Conservation (phyloP, 495 filamentous ascomycete species). For the Talaromyces adpressus region DNA sequence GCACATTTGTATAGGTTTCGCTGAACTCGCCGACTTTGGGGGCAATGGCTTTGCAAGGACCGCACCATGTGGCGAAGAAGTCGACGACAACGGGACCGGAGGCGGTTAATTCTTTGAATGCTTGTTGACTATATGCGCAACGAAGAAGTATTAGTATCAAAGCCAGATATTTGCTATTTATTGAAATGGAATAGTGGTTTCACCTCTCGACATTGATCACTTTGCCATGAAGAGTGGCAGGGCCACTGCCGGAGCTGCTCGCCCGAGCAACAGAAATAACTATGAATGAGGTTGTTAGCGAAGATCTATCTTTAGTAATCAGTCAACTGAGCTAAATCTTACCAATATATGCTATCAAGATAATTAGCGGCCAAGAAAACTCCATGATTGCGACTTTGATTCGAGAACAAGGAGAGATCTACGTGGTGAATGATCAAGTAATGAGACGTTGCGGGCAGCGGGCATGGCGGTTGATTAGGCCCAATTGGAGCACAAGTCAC, state of each 20-base stretch:
- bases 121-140: background rate
- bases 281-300: background rate
- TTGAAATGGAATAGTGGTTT: background rate
- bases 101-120: slow-evolving; percentile 41
- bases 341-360: slow-evolving; percentile 1
- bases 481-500: background rate
- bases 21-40: slow-evolving; percentile 63
- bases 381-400: background rate
- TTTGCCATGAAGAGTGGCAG: background rate
- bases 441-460: background rate
- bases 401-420: background rate
- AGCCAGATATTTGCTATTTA: background rate
- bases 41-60: slow-evolving; percentile 61
- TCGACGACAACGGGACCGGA: slow-evolving; percentile 31
- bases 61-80: slow-evolving; percentile 58
- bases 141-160: background rate
- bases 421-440: background rate
- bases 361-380: background rate
- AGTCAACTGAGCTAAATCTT: background rate
- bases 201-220: slow-evolving; percentile 5
- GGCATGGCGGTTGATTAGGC: background rate
- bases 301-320: background rate
- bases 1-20: slow-evolving; percentile 44
- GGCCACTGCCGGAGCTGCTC: background rate
- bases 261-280: background rate